phyloP scores from a whole-genome alignment of 2,329 filamentous ascomycete genomes.

The Verticillium albo-atrum region DNA sequence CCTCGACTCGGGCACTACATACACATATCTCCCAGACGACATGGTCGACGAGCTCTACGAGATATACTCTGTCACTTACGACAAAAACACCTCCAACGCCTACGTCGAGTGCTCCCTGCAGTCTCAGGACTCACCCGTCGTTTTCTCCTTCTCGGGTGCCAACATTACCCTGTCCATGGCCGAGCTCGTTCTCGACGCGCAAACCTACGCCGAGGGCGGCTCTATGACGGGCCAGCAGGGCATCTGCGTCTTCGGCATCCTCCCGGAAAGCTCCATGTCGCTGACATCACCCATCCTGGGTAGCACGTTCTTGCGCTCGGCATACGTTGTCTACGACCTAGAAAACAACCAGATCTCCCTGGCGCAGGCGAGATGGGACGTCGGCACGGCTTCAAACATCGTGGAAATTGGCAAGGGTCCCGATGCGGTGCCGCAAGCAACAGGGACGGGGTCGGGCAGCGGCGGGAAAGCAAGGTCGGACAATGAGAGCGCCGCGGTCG shows the following conservation, averaged over 20 bases:
- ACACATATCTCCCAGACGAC: constrained; percentile 61
- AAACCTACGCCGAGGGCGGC: not conserved
- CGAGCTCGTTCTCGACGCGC: constrained; percentile 48
- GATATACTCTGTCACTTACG: constrained; percentile 43
- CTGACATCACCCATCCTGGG: constrained; percentile 29
- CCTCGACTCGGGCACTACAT: constrained; percentile 65
- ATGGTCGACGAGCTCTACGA: constrained; percentile 51
- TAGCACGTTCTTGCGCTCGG: constrained; percentile 72
- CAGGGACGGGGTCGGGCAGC: not conserved
- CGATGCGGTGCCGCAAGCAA: not conserved
- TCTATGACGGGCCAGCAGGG: constrained; percentile 31
- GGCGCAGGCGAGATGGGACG: constrained; percentile 40
- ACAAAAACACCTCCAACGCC: constrained; percentile 44
- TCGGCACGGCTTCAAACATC: constrained; percentile 35
- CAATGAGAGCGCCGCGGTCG: not conserved
- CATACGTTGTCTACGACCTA: constrained; percentile 73
- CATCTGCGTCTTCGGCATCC: constrained; percentile 61
- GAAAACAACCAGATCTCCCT: constrained; percentile 67
- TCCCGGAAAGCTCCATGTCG: constrained; percentile 22
- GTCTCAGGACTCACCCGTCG: constrained; percentile 26
- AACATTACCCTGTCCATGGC: constrained; percentile 51
- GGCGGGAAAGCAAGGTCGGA: not conserved
- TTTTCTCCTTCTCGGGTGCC: constrained; percentile 9
- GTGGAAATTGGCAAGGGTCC: constrained; percentile 32
- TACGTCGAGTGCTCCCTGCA: constrained; percentile 57